Base-by-base conservation (phyloP, 1,284 basidiomycete species). In the Marasmius oreades region DNA sequence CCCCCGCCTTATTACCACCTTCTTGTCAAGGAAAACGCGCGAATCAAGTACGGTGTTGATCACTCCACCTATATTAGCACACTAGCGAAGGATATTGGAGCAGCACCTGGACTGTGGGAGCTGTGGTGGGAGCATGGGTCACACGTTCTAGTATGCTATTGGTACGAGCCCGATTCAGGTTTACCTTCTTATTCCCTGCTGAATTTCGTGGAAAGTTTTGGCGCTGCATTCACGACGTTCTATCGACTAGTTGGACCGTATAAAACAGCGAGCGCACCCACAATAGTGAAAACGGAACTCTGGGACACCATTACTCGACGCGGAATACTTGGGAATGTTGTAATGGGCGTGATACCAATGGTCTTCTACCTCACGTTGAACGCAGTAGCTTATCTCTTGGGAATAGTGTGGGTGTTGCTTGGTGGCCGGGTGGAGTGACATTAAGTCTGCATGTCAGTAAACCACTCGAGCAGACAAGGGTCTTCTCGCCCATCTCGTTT, bases 11-110 rank as follows among this genome's bases (percentile, higher is more conserved):
- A 80, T 61, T 87, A 88, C 66, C 81, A 85, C 61, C 71, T 87
- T 3, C 72, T 87, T 5, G 76, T 81, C 14, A 75, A 76, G 36
- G 73, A 79, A 31, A 76, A 72, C 12, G 77, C 80, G 0, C 70
- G 85, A 7, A 86, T 87, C 59, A 80, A 80, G 64, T 85, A 86
- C 62, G 84, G 83, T 8, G 84, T 82, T 7, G 80, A 82, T 59
- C 78, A 81, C 61, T 72, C 72, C 11, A 69, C 74, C 2, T 87
- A 87, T 66, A 81, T 84, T 70, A 76, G 79, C 20, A 82, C 80
- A 0, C 69, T 87, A 4, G 85, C 85, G 1, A 75, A 76, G 48
- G 85, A 87, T 63, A 83, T 87, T 60, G 80, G 82, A 11, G 76
- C 78, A 1, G 78, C 80, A 1, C 85, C 85, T 6, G 71, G 75